phyloP scores from a whole-genome alignment of 208 protist species.

The Blechomonas ayalai region DNA sequence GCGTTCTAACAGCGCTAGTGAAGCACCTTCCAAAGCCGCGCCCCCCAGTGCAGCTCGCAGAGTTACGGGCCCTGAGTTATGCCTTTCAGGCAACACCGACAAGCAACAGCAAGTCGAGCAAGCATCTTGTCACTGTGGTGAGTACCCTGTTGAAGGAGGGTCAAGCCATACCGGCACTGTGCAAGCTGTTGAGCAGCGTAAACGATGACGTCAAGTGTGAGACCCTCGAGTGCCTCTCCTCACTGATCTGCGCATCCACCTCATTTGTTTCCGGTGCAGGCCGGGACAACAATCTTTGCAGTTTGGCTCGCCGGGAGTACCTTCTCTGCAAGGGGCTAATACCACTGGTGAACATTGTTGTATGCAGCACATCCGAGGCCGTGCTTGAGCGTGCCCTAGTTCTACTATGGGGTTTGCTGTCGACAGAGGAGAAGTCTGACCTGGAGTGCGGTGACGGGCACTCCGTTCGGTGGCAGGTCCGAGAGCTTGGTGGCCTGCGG shows the following conservation, averaged over 20 bases:
- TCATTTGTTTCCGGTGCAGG: slow-evolving; percentile 4
- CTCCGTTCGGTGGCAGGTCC: slow-evolving; percentile 57
- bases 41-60: slow-evolving; percentile 69
- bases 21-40: slow-evolving; percentile 60
- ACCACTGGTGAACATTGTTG: slow-evolving; percentile 84
- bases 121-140: slow-evolving; percentile 25
- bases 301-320: slow-evolving; percentile 51
- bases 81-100: slow-evolving; percentile 41
- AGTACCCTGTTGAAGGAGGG: slow-evolving; percentile 43
- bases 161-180: slow-evolving; percentile 34
- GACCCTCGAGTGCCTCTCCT: slow-evolving; percentile 64
- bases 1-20: slow-evolving; percentile 43
- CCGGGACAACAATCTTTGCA: slow-evolving; percentile 11
- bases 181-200: slow-evolving; percentile 75
- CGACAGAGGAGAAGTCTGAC: slow-evolving; percentile 53
- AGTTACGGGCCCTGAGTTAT: slow-evolving; percentile 55
- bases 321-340: slow-evolving; percentile 57
- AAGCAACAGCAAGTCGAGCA: slow-evolving; percentile 15
- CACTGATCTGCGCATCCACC: slow-evolving; percentile 42
- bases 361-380: slow-evolving; percentile 73
- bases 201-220: slow-evolving; percentile 91
- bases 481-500: slow-evolving; percentile 70
- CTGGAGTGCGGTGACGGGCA: slow-evolving; percentile 20
- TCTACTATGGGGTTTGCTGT: slow-evolving; percentile 80
- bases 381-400: slow-evolving; percentile 87